Percentiles rank a stretch among this genome's conserved stretches.
Evolutionary conservation across 306 rosid species (phyloP).

Genomic region (Casuarina equisetifolia): DNA sequence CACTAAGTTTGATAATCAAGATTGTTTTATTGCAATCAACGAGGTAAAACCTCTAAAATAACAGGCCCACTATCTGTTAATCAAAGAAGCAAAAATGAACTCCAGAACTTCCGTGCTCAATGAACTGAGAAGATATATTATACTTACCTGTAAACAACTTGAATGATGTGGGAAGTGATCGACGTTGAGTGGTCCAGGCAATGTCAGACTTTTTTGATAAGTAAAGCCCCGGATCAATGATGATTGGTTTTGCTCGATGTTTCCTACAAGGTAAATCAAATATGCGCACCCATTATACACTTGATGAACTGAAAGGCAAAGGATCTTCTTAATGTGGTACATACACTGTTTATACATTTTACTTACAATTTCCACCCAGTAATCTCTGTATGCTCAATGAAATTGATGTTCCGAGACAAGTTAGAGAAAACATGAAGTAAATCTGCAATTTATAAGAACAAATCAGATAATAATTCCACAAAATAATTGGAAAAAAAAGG

Average conservation of each 20-base stretch:
- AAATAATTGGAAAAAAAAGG: not conserved
- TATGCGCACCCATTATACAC: conserved; percentile 6
- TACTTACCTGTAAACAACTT: conserved; percentile 56
- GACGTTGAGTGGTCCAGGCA: conserved; percentile 76
- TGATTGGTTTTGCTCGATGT: conserved; percentile 91
- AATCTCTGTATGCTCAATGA: conserved; percentile 73
- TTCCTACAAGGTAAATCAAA: conserved; percentile 48
- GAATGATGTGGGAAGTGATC: conserved; percentile 86
- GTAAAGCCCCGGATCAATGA: conserved; percentile 66
- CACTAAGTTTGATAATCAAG: not conserved
- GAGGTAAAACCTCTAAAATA: not conserved
- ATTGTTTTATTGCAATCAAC: conserved; percentile 8
- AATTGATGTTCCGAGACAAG: conserved; percentile 75
- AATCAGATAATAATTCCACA: conserved; percentile 21
- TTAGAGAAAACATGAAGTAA: conserved; percentile 84
- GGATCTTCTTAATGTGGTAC: not conserved
- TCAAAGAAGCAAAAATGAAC: not conserved
- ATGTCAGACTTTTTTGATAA: conserved; percentile 71
- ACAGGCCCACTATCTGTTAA: not conserved
- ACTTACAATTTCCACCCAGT: conserved; percentile 94
- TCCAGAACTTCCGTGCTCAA: conserved; percentile 33
- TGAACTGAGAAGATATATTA: not conserved
- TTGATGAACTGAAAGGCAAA: conserved; percentile 3
- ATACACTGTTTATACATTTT: conserved; percentile 10
- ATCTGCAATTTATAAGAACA: conserved; percentile 56